Conservation (phyloP, 2,329 filamentous ascomycete species). For the Diplodia sapinea region DNA sequence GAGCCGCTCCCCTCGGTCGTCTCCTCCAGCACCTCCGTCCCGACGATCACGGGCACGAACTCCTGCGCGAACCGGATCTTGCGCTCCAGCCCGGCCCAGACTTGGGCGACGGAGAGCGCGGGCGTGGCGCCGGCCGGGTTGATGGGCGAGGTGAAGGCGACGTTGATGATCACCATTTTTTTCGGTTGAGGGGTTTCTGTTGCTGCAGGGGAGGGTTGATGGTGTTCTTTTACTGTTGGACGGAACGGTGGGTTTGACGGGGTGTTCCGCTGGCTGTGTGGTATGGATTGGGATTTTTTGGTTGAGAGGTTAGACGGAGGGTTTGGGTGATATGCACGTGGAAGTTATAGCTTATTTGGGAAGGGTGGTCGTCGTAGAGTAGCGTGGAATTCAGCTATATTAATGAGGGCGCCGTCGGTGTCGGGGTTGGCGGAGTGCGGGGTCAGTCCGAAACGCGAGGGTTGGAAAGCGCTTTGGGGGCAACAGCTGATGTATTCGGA, state of each 20-base stretch:
- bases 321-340: not conserved
- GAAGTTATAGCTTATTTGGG: not conserved
- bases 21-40: constrained; percentile 51
- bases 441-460: not conserved
- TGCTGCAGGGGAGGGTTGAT: not conserved
- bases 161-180: constrained; percentile 50
- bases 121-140: constrained; percentile 50
- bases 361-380: not conserved
- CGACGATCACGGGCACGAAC: constrained; percentile 53
- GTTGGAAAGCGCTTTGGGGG: not conserved
- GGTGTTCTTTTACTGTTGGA: not conserved
- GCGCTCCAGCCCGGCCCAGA: constrained; percentile 53
- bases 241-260: too few relatives aligned
- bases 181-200: not conserved
- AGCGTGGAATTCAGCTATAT: not conserved
- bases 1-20: constrained; percentile 37
- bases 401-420: not conserved
- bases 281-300: not conserved
- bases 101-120: constrained; percentile 45
- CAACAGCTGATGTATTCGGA: not conserved
- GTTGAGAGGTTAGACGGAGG: not conserved
- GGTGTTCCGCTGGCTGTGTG: not conserved
- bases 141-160: constrained; percentile 52
- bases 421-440: not conserved
- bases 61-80: constrained; percentile 55